Conservation (phyloP, 371 early-diverging fungal genomes). For the Capillidium heterosporum region DNA sequence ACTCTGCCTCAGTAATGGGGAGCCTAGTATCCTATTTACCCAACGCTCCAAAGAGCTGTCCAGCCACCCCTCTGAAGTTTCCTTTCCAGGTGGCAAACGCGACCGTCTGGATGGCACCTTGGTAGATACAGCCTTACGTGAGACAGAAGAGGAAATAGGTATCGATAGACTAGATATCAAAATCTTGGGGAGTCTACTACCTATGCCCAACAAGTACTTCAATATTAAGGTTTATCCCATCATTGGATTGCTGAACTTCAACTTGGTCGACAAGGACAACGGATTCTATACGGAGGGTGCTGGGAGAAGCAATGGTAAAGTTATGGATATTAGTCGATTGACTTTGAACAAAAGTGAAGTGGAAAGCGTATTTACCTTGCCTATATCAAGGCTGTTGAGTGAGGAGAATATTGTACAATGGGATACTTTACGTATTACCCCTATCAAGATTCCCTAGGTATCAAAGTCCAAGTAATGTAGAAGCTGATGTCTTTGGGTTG, state of each 20-base stretch:
- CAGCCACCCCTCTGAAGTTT: constrained; percentile 64
- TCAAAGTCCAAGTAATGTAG: constrained; percentile 26
- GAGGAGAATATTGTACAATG: constrained; percentile 16
- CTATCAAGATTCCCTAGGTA: constrained; percentile 36
- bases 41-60: constrained; percentile 46
- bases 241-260: constrained; percentile 34
- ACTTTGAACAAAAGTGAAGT: constrained; percentile 48
- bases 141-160: constrained; percentile 70
- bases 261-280: constrained; percentile 10
- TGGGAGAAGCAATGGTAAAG: neutral
- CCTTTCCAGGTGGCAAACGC: constrained; percentile 65
- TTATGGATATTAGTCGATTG: constrained; percentile 13
- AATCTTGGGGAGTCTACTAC: constrained; percentile 40
- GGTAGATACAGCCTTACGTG: constrained; percentile 55
- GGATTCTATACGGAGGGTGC: neutral
- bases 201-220: constrained; percentile 40
- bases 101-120: constrained; percentile 32
- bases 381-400: constrained; percentile 38
- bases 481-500: constrained; percentile 56
- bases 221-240: constrained; percentile 54
- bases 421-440: constrained; percentile 32
- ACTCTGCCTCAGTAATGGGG: constrained; percentile 37
- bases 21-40: constrained; percentile 62
- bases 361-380: constrained; percentile 41
- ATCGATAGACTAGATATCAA: constrained; percentile 25